Evolutionary conservation across 805 yeast species (phyloP).

Genomic region (Yamadazyma akitaensis): DNA sequence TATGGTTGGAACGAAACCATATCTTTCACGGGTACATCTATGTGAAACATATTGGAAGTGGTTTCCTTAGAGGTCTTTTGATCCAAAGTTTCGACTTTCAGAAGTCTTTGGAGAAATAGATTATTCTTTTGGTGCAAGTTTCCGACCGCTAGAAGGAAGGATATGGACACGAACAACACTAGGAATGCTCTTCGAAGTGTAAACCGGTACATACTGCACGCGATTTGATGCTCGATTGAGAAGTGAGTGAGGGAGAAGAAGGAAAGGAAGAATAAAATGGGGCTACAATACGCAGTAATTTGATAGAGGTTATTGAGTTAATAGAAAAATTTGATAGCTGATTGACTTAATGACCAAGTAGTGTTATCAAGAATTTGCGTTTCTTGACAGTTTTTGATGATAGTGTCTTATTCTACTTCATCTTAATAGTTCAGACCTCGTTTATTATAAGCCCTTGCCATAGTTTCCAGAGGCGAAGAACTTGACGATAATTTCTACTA

Average conservation of each 20-base stretch:
- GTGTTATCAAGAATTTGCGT: no score
- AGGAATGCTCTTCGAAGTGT: background rate
- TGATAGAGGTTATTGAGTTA: no score
- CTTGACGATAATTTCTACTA: conserved; percentile 68
- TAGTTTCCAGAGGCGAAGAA: conserved; percentile 79
- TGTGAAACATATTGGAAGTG: background rate
- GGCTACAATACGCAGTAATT: no score
- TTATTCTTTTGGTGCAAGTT: background rate
- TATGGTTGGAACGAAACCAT: background rate
- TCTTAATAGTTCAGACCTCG: no score
- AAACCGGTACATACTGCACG: background rate
- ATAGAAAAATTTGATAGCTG: no score
- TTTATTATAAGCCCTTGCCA: conserved; percentile 70
- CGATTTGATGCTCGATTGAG: background rate
- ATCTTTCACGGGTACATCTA: background rate
- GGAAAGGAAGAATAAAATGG: no score
- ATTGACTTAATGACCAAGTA: no score
- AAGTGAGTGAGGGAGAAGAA: background rate
- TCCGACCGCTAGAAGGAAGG: background rate
- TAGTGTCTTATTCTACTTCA: no score
- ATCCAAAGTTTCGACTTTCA: background rate
- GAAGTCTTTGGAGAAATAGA: background rate
- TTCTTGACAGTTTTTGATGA: no score
- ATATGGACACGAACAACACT: background rate
- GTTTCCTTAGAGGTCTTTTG: background rate